Evolutionary conservation across 2,329 filamentous ascomycete species (phyloP), one percentile per base, ranked within the genome.

Genomic region (Colletotrichum destructivum): DNA sequence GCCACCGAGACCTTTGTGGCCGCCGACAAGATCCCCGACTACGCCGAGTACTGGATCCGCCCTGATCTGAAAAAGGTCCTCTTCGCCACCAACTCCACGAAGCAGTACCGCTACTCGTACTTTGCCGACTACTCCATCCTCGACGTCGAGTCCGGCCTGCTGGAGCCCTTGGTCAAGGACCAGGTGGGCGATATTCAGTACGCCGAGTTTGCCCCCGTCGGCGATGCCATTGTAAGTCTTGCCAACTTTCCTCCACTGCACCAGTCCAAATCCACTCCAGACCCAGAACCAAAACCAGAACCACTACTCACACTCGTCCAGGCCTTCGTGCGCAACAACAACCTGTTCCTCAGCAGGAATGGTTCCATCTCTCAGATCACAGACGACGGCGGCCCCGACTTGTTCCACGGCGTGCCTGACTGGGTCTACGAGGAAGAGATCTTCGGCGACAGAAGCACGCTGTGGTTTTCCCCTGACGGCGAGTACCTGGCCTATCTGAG

Each of bases 381-480:
- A 15, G 79, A 81, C 0, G 86, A 92, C 74, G 90, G 90, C 13
- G 85, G 89, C 0, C 87, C 88, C 0, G 88, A 92, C 77, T 81
- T 87, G 75, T 93, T 92, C 81, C 88, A 92, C 71, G 90, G 84
- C 5, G 86, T 92, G 1, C 90, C 90, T 0, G 90, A 92, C 76
- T 92, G 96, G 96, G 96, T 98, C 0, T 98, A 97, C 77, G 94
- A 97, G 79, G 87, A 88, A 76, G 84, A 85, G 67, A 84, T 85
- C 3, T 94, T 98, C 73, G 82, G 85, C 16, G 92, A 89, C 1
- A 93, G 94, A 76, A 94, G 90, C 73, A 96, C 94, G 6, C 97
- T 95, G 1, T 99, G 97, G 96, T 99, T 95, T 95, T 96, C 94
- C 44, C 88, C 92, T 46, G 94, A 97, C 79, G 96, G 95, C 62